These are phyloP conservation scores for Suhomyces canberraensis DNA, from an alignment of 805 yeast species.

Conservation along the genomic window DNA sequence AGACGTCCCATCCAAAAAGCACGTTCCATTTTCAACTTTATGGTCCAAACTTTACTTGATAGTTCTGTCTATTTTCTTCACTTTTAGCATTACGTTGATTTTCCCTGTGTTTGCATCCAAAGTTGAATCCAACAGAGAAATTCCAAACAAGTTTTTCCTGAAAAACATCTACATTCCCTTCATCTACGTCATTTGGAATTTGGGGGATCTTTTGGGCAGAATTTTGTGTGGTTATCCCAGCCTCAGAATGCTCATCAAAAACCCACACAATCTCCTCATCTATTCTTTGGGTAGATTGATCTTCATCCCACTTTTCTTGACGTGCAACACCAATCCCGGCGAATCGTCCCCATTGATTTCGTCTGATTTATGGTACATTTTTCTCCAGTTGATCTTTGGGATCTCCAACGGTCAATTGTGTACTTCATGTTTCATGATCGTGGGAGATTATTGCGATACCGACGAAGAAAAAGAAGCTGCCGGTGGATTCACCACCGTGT, in stretches of 20 bases:
- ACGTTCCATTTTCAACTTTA: slow-evolving; percentile 58
- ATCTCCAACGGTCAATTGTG: slow-evolving; percentile 83
- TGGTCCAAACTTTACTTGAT: slow-evolving; percentile 63
- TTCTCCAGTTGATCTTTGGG: slow-evolving; percentile 77
- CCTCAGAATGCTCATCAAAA: slow-evolving; percentile 29
- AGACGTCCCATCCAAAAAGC: slow-evolving; percentile 19
- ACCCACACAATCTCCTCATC: slow-evolving; percentile 43
- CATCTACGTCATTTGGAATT: slow-evolving; percentile 81
- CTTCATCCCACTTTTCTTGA: slow-evolving; percentile 69
- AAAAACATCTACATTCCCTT: slow-evolving; percentile 62
- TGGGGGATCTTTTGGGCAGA: slow-evolving; percentile 84
- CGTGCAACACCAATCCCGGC: slow-evolving; percentile 55
- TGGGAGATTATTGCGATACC: slow-evolving; percentile 55
- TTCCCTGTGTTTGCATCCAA: slow-evolving; percentile 90
- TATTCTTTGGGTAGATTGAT: slow-evolving; percentile 55
- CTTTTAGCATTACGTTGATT: slow-evolving; percentile 69
- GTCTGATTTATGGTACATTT: slow-evolving; percentile 65
- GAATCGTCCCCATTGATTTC: slow-evolving; percentile 38
- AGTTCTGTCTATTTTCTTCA: slow-evolving; percentile 65
- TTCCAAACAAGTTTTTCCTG: slow-evolving; percentile 38
- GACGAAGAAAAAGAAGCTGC: slow-evolving; percentile 79
- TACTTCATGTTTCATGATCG: slow-evolving; percentile 76
- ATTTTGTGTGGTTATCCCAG: slow-evolving; percentile 54
- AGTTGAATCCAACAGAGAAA: slow-evolving; percentile 47
- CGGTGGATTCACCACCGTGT: slow-evolving; percentile 85